A percentile compares a stretch with the other conserved stretches of the same genome.
phyloP scores from a whole-genome alignment of 306 rosid species.

The Spatholobus suberectus region DNA sequence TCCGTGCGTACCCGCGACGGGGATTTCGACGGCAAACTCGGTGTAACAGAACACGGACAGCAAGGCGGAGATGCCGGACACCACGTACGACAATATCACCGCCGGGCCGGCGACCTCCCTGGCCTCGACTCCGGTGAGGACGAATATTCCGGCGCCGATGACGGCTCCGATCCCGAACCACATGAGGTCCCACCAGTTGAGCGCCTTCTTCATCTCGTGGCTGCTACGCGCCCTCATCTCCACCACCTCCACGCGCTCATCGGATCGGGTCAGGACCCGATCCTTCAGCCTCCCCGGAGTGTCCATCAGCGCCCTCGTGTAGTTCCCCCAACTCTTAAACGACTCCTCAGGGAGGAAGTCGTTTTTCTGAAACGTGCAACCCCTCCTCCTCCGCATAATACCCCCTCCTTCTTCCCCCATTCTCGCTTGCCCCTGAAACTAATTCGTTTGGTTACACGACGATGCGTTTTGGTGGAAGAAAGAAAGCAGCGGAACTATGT shows the following conservation, averaged over 20 bases:
- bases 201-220: not conserved
- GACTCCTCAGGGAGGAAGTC: slow-evolving; percentile 81
- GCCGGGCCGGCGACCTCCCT: slow-evolving; percentile 56
- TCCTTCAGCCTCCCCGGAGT: slow-evolving; percentile 48
- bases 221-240: not conserved
- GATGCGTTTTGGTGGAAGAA: not conserved
- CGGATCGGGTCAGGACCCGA: not conserved
- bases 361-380: slow-evolving; percentile 47
- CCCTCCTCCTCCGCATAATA: slow-evolving; percentile 38
- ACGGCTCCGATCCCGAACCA: not conserved
- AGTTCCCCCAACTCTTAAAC: slow-evolving; percentile 62
- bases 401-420: not conserved
- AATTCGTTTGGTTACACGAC: not conserved
- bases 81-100: slow-evolving; percentile 64
- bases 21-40: slow-evolving; percentile 83
- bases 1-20: slow-evolving; percentile 62
- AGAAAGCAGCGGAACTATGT: no score
- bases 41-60: slow-evolving; percentile 88
- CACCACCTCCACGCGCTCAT: not conserved
- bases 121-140: slow-evolving; percentile 74
- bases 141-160: slow-evolving; percentile 57
- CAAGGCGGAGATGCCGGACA: slow-evolving; percentile 79
- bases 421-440: no score
- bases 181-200: slow-evolving; percentile 12
- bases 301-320: slow-evolving; percentile 48